Percentiles rank a stretch among this genome's conserved stretches.
Conservation (phyloP, 805 yeast genomes). For the Teunomyces stri region DNA sequence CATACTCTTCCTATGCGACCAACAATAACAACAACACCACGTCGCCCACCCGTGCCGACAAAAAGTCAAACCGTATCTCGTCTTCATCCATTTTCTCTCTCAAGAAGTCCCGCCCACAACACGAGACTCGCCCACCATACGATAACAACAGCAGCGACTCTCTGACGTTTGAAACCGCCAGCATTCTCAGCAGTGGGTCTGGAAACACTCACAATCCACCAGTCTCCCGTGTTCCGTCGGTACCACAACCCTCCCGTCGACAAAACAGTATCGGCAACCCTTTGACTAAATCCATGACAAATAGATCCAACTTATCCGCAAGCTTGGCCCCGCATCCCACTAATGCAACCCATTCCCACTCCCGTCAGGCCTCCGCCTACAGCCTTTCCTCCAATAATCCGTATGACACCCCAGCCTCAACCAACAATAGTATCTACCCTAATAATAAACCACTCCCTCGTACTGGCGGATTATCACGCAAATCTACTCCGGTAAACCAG, state of each 20-base stretch:
- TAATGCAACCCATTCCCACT: constrained; percentile 35
- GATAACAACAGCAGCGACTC: constrained; percentile 29
- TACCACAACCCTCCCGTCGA: constrained; percentile 9
- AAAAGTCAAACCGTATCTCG: constrained; percentile 24
- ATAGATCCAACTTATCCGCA: constrained; percentile 10
- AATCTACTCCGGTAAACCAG: constrained; percentile 11
- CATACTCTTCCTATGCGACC: constrained; percentile 18
- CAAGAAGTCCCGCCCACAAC: constrained; percentile 18
- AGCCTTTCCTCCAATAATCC: constrained; percentile 32
- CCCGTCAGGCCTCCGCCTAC: constrained; percentile 40
- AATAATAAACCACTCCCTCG: constrained; percentile 15
- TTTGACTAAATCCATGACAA: constrained; percentile 13
- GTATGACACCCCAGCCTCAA: constrained; percentile 23
- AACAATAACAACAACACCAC: constrained; percentile 9
- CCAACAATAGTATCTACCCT: constrained; percentile 6
- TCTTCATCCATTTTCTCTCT: constrained; percentile 38
- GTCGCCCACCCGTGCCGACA: constrained; percentile 7
- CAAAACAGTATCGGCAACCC: constrained; percentile 13
- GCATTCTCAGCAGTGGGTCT: constrained; percentile 23
- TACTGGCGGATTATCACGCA: constrained; percentile 9
- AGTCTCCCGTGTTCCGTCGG: not conserved
- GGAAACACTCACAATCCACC: constrained; percentile 6
- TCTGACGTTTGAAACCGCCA: constrained; percentile 32
- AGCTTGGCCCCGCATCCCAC: constrained; percentile 26
- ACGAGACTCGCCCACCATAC: constrained; percentile 13